phyloP scores from a whole-genome alignment of 306 rosid genomes.

The Cucurbita moschata region DNA sequence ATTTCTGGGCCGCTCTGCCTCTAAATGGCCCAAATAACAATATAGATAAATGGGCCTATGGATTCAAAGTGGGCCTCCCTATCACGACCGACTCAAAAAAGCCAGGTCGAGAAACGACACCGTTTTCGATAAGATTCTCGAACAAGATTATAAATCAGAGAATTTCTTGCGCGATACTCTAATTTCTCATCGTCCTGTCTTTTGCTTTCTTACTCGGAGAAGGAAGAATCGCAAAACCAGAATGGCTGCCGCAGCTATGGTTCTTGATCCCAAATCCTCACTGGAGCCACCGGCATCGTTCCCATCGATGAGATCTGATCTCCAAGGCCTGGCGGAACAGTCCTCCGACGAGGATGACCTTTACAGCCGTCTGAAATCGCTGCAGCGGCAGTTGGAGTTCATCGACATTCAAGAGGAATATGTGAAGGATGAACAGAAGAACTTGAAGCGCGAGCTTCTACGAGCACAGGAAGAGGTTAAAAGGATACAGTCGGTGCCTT shows the following conservation, averaged over 20 bases:
- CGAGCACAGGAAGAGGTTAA: conserved; percentile 97
- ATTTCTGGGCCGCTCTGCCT: background rate
- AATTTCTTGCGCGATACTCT: conserved; percentile 14
- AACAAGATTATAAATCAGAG: background rate
- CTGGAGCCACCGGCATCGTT: conserved; percentile 54
- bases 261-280: conserved; percentile 50
- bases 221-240: background rate
- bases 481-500: conserved; percentile 93
- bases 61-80: background rate
- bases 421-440: conserved; percentile 88
- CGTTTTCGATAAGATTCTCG: background rate
- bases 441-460: conserved; percentile 84
- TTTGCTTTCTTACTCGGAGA: background rate
- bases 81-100: background rate
- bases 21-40: background rate
- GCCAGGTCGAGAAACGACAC: background rate
- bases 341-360: conserved; percentile 67
- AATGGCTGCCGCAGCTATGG: conserved; percentile 76
- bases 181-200: background rate
- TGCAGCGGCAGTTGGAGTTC: conserved; percentile 78
- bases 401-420: conserved; percentile 90
- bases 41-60: background rate
- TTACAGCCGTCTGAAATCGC: conserved; percentile 61
- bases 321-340: conserved; percentile 23
- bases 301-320: conserved; percentile 42